Conservation (phyloP, 2,329 filamentous ascomycete genomes). For the Cryoendolithus antarcticus region DNA sequence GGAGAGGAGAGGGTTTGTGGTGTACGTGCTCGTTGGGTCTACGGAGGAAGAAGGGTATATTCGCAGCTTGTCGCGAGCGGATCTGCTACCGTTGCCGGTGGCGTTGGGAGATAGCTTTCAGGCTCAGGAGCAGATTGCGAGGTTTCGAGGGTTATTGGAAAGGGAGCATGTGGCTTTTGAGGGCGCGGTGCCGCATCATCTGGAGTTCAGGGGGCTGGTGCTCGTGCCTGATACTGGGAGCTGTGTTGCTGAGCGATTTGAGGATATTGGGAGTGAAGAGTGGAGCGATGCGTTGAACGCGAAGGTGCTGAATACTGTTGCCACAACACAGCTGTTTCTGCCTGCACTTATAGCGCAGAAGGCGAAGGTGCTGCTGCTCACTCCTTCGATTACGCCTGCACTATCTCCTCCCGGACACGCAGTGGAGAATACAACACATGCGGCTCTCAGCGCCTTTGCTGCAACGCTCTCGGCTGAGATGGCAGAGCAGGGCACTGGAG, state of each 20-base stretch:
- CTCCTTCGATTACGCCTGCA: constrained; percentile 67
- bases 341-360: constrained; percentile 40
- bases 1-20: constrained; percentile 82
- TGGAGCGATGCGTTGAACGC: constrained; percentile 89
- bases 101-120: constrained; percentile 67
- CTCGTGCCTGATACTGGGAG: constrained; percentile 59
- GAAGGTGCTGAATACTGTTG: constrained; percentile 77
- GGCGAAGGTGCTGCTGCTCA: constrained; percentile 62
- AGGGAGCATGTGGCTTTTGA: constrained; percentile 64
- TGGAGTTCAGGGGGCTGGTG: constrained; percentile 67
- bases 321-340: constrained; percentile 78
- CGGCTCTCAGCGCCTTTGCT: constrained; percentile 73
- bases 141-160: constrained; percentile 59
- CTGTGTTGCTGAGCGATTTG: constrained; percentile 75
- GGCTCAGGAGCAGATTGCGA: constrained; percentile 56
- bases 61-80: constrained; percentile 60
- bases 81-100: constrained; percentile 70
- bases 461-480: constrained; percentile 71
- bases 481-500: constrained; percentile 46
- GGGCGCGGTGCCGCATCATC: constrained; percentile 60
- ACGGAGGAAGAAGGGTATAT: constrained; percentile 73
- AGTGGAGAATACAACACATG: constrained; percentile 74
- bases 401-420: constrained; percentile 71
- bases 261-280: constrained; percentile 68
- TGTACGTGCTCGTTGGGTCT: constrained; percentile 80